phyloP scores from a whole-genome alignment of 1,284 basidiomycete genomes.

The Cryptococcus deneoformans region DNA sequence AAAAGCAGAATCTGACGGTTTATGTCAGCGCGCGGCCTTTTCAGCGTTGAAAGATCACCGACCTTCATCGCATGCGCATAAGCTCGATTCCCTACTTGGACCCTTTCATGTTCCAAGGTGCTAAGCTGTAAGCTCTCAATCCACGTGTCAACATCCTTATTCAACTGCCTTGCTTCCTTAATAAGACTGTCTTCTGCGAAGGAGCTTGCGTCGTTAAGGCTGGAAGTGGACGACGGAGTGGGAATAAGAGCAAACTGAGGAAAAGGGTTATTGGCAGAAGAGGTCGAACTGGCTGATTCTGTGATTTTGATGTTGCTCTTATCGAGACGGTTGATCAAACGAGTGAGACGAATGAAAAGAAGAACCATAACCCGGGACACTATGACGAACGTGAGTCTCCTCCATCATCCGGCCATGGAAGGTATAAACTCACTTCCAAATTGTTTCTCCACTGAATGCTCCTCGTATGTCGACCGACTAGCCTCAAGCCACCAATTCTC shows the following conservation, averaged over 20 bases:
- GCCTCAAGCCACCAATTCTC: slow-evolving; percentile 50
- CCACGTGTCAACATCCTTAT: slow-evolving; percentile 47
- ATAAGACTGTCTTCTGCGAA: slow-evolving; percentile 16
- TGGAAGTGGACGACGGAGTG: slow-evolving; percentile 1
- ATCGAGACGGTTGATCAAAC: slow-evolving; percentile 32
- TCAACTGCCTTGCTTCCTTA: slow-evolving; percentile 37
- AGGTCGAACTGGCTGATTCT: neutral
- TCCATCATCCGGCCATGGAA: neutral
- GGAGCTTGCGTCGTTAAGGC: slow-evolving; percentile 37
- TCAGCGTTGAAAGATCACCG: slow-evolving; percentile 4
- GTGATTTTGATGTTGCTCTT: slow-evolving; percentile 14
- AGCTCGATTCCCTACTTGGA: slow-evolving; percentile 49
- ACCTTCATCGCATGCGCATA: slow-evolving; percentile 51
- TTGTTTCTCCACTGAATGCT: slow-evolving; percentile 54
- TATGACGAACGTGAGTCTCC: slow-evolving; percentile 3
- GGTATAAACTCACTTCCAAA: slow-evolving; percentile 51
- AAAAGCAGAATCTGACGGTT: slow-evolving; percentile 52
- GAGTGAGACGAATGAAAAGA: slow-evolving; percentile 37
- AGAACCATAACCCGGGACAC: slow-evolving; percentile 47
- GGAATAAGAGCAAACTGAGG: neutral
- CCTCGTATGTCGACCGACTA: slow-evolving; percentile 45
- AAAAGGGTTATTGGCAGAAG: neutral
- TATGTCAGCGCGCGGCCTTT: neutral
- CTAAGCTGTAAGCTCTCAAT: slow-evolving; percentile 38
- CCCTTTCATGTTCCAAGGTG: slow-evolving; percentile 46